Base-by-base conservation (phyloP, 2,329 filamentous ascomycete genomes). In the Albifimbria verrucaria region DNA sequence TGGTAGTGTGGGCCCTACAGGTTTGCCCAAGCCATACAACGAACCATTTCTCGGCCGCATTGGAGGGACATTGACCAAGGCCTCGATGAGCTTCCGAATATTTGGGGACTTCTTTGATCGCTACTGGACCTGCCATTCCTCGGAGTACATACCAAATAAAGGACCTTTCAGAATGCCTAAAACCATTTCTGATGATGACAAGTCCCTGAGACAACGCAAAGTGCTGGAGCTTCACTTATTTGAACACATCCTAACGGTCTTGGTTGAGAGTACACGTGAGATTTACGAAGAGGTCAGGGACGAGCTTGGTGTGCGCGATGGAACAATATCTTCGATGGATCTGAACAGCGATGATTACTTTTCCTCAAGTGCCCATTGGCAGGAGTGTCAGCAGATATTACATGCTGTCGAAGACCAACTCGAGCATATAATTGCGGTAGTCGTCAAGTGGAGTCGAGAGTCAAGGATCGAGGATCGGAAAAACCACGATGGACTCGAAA, bases 401-500 rank as follows among this genome's bases (percentile, higher is more conserved):
- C 23, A 49, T 17, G 28, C 28, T 11, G 28, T 49, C 25, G 48
- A 49, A 9, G 25, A 39, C 23, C 23, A 49, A 7, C 48, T 49
- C 17, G 20, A n/a, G 17, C 18, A 49, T 18, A 21, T 41, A 22
- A 23, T 17, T 5, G 23, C 25, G 10, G 20, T 15, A 22, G 41
- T 55, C 6, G 25, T 22, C 1, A 59, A 59, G 25, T 70, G 65
- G 65, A 53, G 2, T 36, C 50, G 0, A 58, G 66, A 2, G 66
- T 67, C 20, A 56, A 57, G 12, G 60, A 63, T 1, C 62, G 63
- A 2, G 62, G 62, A 2, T 46, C 49, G 44, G 62, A 65, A 48
- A 51, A 53, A 24, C 67, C 66, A 1, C 61, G 67, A 2, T 70
- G 67, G 68, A 69, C 66, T 1, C 57, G 57, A 0, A 63, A 59